Percentiles rank a stretch among this genome's conserved stretches.
These are phyloP conservation scores for Pseudonectria foliicola DNA, from an alignment of 2,329 filamentous ascomycete genomes.

Conservation along the genomic window DNA sequence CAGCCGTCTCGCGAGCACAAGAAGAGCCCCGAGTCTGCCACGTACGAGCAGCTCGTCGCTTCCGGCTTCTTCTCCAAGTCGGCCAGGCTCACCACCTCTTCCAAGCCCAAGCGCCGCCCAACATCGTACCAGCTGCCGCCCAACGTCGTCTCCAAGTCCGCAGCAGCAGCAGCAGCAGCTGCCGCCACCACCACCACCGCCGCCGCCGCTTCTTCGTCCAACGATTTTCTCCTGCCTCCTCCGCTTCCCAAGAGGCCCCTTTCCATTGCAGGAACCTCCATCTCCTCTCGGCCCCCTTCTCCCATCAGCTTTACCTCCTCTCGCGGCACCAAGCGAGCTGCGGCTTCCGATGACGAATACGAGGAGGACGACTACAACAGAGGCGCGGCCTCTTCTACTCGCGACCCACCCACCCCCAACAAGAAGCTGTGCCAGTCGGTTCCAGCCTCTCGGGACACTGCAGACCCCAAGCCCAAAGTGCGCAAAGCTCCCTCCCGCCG, in stretches of 20 bases:
- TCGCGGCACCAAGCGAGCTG: constrained; percentile 45
- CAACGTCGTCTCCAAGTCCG: constrained; percentile 14
- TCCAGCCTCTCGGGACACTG: constrained; percentile 34
- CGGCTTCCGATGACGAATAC: constrained; percentile 30
- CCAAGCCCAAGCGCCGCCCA: too few species aligned
- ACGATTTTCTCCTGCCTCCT: constrained; percentile 10
- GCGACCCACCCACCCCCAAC: constrained; percentile 23
- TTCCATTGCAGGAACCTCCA: constrained; percentile 15
- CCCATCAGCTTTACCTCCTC: constrained; percentile 27
- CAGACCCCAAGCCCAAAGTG: constrained; percentile 27
- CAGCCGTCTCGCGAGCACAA: constrained; percentile 8
- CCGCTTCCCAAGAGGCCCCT: constrained; percentile 23
- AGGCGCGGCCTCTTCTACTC: background rate
- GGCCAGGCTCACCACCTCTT: too few species aligned
- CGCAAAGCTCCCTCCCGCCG: constrained; percentile 22
- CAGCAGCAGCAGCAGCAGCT: constrained; percentile 8
- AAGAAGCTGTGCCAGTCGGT: constrained; percentile 48
- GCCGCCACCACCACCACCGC: constrained; percentile 15
- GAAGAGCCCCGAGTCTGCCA: constrained; percentile 12
- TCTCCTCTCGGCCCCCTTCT: constrained; percentile 12
- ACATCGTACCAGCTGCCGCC: too few species aligned
- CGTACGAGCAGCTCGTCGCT: constrained; percentile 19
- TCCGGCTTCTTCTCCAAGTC: constrained; percentile 15
- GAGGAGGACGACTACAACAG: constrained; percentile 8
- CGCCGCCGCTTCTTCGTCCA: constrained; percentile 9